Base-by-base conservation (phyloP, 495 filamentous ascomycete genomes). In the Penicillium paradoxum region DNA sequence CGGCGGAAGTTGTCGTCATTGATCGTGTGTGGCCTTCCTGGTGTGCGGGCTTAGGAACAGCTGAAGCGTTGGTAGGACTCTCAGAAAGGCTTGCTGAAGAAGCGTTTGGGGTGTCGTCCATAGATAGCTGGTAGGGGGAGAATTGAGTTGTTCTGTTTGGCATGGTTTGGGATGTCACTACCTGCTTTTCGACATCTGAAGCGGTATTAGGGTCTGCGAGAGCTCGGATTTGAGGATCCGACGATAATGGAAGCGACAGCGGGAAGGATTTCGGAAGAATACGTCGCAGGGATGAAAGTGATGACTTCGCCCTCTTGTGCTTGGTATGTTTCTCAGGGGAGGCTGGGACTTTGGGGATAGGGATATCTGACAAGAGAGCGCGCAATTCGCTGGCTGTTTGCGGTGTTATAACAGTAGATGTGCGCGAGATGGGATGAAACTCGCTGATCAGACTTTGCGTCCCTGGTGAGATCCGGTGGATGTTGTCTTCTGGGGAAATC, bases 191-290 rank as follows among this genome's bases (percentile, higher is more conserved):
- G 14, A 68, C 49, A 46, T 69, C 68, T 1, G 54, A 54, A 4
- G 62, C 58, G 21, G 59, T 36, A 41, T 64, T 65, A 10, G 68
- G 59, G 29, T 73, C 64, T 18, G 67, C 60, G 6, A 76, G 66
- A 11, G 73, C 72, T 0, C 63, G 66, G 38, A 76, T 76, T 38
- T 76, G 71, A 25, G 73, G 73, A 38, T 76, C 73, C 3, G 60
- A 60, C 22, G 71, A 74, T 18, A 76, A 41, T 27, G 71, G 65
- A 7, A 66, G 44, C 0, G 67, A 73, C 2, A 65, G 13, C 1
- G 62, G 61, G 14, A 73, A 65, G 0, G 61, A 33, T 30, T 70
- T 76, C 4, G 73, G 72, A 10, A 76, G 56, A 8, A 74, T 65
- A 24, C 64, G 68, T 34, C 65, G 63, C 11, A 72, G 38, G 4